A percentile compares a stretch with the other conserved stretches of the same genome.
Evolutionary conservation across 805 yeast genomes (phyloP).

Genomic region (Barnettozyma siamensis): DNA sequence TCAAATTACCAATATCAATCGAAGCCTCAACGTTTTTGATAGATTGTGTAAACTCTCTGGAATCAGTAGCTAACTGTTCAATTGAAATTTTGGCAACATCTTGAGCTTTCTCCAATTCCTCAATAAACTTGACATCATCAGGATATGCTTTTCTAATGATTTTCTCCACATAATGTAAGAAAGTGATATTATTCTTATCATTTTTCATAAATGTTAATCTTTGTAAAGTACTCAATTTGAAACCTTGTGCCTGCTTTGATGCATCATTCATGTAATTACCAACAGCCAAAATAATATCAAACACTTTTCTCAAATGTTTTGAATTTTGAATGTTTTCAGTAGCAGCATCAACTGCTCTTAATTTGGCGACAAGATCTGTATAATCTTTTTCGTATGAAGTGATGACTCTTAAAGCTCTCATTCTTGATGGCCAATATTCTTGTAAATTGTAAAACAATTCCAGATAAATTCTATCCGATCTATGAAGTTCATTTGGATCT

Average conservation of each 20-base stretch:
- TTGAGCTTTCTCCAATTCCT: conserved; percentile 48
- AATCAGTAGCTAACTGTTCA: conserved; percentile 75
- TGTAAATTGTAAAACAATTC: conserved; percentile 80
- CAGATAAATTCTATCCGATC: conserved; percentile 81
- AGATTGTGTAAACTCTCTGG: conserved; percentile 53
- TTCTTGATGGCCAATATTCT: conserved; percentile 88
- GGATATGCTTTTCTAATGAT: conserved; percentile 83
- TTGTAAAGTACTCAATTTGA: conserved; percentile 84
- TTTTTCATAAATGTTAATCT: conserved; percentile 88
- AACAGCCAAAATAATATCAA: conserved; percentile 81
- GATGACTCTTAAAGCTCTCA: conserved; percentile 70
- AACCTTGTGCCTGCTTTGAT: conserved; percentile 94
- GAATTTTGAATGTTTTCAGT: conserved; percentile 61
- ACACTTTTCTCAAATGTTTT: conserved; percentile 59
- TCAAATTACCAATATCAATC: conserved; percentile 75
- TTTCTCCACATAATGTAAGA: conserved; percentile 87
- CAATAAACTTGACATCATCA: conserved; percentile 65
- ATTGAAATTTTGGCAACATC: conserved; percentile 69
- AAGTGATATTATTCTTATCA: conserved; percentile 69
- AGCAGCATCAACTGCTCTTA: conserved; percentile 69
- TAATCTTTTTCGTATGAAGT: conserved; percentile 76
- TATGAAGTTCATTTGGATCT: conserved; percentile 69
- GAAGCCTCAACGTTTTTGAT: conserved; percentile 70
- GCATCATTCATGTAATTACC: conserved; percentile 87
- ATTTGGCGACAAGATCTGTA: conserved; percentile 58